Conservation (phyloP, 305 asterid genomes). For the Salvia sclarea region DNA sequence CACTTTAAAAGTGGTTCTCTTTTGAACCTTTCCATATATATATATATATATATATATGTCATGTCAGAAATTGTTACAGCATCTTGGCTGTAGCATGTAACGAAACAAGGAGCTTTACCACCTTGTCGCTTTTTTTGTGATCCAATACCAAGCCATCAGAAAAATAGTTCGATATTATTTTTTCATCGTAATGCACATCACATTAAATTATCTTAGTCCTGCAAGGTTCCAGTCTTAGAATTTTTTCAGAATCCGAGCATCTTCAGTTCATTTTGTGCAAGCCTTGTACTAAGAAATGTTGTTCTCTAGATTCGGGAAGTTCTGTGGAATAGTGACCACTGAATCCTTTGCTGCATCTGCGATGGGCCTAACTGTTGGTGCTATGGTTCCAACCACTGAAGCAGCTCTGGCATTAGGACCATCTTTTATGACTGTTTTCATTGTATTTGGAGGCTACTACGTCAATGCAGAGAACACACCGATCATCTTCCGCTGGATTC, state of each 20-base stretch:
- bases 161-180: no score
- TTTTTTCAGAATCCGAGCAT: no score
- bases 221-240: no score
- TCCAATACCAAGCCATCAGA: no score
- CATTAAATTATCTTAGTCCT: no score
- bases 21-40: no score
- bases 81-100: not conserved
- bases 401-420: constrained; percentile 98
- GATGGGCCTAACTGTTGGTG: constrained; percentile 97
- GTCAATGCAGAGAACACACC: constrained; percentile 93
- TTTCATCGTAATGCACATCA: no score
- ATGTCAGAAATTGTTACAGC: constrained; percentile 10
- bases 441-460: constrained; percentile 96
- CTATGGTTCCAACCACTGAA: constrained; percentile 94
- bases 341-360: constrained; percentile 98
- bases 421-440: constrained; percentile 94
- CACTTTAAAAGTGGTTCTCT: no score
- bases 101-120: no score
- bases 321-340: constrained; percentile 83
- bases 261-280: no score
- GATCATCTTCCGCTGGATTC: constrained; percentile 91
- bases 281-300: constrained; percentile 30
- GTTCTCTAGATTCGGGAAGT: constrained; percentile 70
- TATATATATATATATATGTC: no score
- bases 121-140: no score